These are phyloP conservation scores for Penicillium sp. DNA, from an alignment of 2,329 filamentous ascomycete species.

Conservation along the genomic window DNA sequence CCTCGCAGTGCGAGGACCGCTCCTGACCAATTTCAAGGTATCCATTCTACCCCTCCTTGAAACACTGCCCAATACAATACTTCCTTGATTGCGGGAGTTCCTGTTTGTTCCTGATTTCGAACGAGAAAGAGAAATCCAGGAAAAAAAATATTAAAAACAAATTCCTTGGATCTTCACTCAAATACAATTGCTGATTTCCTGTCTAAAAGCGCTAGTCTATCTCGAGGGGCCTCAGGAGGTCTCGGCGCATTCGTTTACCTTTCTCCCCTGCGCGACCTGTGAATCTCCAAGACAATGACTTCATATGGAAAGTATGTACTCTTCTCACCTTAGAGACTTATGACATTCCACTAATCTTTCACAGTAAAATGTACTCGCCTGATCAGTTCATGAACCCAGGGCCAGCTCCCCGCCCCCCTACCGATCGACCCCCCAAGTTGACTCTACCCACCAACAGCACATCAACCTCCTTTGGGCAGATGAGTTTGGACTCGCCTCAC, in stretches of 20 bases:
- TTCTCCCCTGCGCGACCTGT: neutral
- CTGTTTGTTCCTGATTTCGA: neutral
- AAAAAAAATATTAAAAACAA: neutral
- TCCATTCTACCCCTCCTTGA: constrained; percentile 7
- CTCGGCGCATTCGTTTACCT: constrained; percentile 23
- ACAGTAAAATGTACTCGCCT: constrained; percentile 57
- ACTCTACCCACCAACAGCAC: constrained; percentile 70
- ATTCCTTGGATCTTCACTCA: neutral
- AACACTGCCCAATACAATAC: constrained; percentile 7
- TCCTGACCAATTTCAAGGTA: constrained; percentile 15
- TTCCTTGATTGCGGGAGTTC: neutral
- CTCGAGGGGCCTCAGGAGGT: constrained; percentile 24
- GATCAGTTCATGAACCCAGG: constrained; percentile 93
- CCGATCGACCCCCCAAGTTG: constrained; percentile 71
- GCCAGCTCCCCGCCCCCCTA: constrained; percentile 86
- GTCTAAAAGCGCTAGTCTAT: constrained; percentile 9
- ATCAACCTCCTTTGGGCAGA: constrained; percentile 64
- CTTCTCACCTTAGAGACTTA: neutral
- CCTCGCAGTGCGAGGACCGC: constrained; percentile 29
- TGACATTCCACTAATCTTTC: constrained; percentile 8
- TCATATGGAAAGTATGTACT: constrained; percentile 39
- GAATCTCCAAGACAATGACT: constrained; percentile 26
- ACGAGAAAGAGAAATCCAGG: neutral
- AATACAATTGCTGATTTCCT: constrained; percentile 7
- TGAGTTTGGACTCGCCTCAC: constrained; percentile 67